A percentile compares a stretch with the other conserved stretches of the same genome.
Conservation (phyloP, 129 eudicot species). For the Pulicaria dysenterica region DNA sequence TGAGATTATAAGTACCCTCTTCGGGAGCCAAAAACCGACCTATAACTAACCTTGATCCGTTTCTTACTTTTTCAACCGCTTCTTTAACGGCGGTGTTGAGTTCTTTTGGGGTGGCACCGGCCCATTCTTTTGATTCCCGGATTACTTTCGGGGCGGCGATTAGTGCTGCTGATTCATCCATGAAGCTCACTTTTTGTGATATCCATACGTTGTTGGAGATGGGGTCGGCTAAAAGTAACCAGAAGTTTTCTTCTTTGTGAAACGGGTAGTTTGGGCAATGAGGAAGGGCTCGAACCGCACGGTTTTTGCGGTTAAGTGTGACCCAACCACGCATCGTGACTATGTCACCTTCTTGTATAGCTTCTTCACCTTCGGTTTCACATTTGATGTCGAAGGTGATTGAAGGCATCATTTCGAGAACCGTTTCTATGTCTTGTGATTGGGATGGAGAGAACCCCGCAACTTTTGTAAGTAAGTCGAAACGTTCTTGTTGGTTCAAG, state of each 20-base stretch:
- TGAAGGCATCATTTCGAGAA: constrained; percentile 86
- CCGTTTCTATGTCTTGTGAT: constrained; percentile 74
- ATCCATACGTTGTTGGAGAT: constrained; percentile 76
- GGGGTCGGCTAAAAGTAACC: constrained; percentile 84
- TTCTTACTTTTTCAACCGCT: constrained; percentile 68
- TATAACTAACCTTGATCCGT: constrained; percentile 72
- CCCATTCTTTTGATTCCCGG: constrained; percentile 69
- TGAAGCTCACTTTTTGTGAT: constrained; percentile 81
- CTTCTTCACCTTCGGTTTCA: constrained; percentile 98
- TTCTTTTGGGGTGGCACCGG: constrained; percentile 77
- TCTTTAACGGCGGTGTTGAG: constrained; percentile 62
- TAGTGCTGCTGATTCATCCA: constrained; percentile 88
- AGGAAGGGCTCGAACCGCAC: constrained; percentile 65
- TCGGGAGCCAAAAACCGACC: constrained; percentile 84
- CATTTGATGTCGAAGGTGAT: constrained; percentile 65
- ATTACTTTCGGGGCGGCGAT: constrained; percentile 82
- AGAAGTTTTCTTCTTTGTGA: constrained; percentile 83
- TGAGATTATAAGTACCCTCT: constrained; percentile 76
- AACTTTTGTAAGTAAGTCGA: constrained; percentile 58
- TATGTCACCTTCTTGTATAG: constrained; percentile 87
- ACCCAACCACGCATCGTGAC: constrained; percentile 94
- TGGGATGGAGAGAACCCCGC: constrained; percentile 68
- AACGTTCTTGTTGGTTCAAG: constrained; percentile 68
- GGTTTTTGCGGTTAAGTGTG: constrained; percentile 65
- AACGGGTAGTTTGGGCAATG: constrained; percentile 83